Evolutionary conservation across 805 yeast genomes (phyloP).

Genomic region (Hanseniaspora hatyaiensis): DNA sequence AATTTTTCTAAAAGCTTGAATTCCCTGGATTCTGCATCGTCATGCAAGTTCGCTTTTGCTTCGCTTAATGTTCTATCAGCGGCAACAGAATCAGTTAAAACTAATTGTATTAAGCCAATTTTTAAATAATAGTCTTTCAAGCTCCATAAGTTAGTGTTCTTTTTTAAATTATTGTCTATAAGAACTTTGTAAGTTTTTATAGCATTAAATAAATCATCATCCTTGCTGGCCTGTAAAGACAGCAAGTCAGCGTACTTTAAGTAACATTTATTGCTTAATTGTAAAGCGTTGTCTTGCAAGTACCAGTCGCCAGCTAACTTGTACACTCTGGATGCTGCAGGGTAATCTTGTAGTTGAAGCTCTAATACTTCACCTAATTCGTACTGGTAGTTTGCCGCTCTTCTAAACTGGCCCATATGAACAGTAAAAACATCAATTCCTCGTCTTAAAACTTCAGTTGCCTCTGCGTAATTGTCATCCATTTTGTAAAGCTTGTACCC

Average conservation of each 20-base stretch:
- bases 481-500: conserved; percentile 78
- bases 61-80: conserved; percentile 61
- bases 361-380: conserved; percentile 85
- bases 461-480: conserved; percentile 65
- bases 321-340: conserved; percentile 62
- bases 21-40: conserved; percentile 53
- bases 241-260: conserved; percentile 81
- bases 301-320: conserved; percentile 96
- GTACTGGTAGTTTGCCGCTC: conserved; percentile 88
- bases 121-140: conserved; percentile 84
- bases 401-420: conserved; percentile 77
- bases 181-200: conserved; percentile 65
- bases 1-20: conserved; percentile 54
- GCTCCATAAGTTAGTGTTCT: conserved; percentile 75
- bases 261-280: conserved; percentile 76
- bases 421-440: conserved; percentile 77
- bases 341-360: conserved; percentile 51
- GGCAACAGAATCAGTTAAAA: conserved; percentile 76
- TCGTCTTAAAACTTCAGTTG: conserved; percentile 49
- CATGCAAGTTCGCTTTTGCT: conserved; percentile 46
- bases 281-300: conserved; percentile 83
- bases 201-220: conserved; percentile 65
- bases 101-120: conserved; percentile 69
- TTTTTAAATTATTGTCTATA: conserved; percentile 63
- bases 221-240: conserved; percentile 37